Conservation (phyloP, 1,284 basidiomycete species). For the Trametes sp. region DNA sequence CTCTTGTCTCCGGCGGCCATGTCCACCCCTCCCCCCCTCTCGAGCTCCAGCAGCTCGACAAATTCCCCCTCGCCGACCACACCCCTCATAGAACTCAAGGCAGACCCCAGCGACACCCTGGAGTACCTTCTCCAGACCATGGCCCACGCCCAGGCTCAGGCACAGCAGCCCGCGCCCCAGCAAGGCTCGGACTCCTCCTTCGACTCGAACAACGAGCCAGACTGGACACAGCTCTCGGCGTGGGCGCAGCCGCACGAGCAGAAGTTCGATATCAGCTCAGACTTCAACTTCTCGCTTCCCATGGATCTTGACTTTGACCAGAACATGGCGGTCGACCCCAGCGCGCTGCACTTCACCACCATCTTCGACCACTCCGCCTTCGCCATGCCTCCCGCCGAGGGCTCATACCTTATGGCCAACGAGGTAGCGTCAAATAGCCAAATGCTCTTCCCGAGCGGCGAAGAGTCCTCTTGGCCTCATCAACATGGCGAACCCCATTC, state of each 20-base stretch:
- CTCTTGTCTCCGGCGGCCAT: constrained; percentile 31
- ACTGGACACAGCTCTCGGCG: constrained; percentile 60
- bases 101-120: constrained; percentile 38
- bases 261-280: constrained; percentile 51
- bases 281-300: constrained; percentile 53
- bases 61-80: constrained; percentile 39
- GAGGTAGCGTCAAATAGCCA: constrained; percentile 21
- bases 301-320: constrained; percentile 63
- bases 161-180: constrained; percentile 26
- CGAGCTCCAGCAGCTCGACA: constrained; percentile 38
- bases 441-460: constrained; percentile 32
- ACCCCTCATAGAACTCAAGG: constrained; percentile 34
- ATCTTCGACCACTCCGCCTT: constrained; percentile 38
- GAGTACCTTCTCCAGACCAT: constrained; percentile 43
- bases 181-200: constrained; percentile 29
- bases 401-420: constrained; percentile 29
- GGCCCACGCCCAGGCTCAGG: constrained; percentile 30
- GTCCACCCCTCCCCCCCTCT: constrained; percentile 40
- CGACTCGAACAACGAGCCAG: constrained; percentile 42
- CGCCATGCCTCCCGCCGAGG: constrained; percentile 22
- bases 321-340: constrained; percentile 66
- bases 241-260: constrained; percentile 50
- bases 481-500: constrained; percentile 30
- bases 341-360: constrained; percentile 61
- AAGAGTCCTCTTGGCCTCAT: constrained; percentile 29